phyloP scores from a whole-genome alignment of 2,329 filamentous ascomycete genomes.

The Thielaviopsis musarum region DNA sequence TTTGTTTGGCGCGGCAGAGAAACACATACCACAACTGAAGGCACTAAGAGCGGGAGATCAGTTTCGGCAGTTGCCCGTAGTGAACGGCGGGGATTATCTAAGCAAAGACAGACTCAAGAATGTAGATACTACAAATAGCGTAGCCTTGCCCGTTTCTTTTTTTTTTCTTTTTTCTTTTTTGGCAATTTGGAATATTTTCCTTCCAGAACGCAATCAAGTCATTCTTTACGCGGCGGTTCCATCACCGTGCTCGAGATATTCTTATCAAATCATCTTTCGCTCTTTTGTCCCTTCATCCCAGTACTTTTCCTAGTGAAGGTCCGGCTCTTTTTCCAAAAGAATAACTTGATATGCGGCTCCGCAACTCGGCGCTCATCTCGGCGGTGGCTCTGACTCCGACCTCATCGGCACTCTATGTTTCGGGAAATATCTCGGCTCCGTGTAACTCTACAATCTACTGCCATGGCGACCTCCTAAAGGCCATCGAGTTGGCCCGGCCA shows the following conservation, averaged over 20 bases:
- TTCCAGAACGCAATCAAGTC: background rate
- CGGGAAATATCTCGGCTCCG: conserved; percentile 43
- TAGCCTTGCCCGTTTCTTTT: background rate
- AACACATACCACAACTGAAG: background rate
- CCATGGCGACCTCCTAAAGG: conserved; percentile 43
- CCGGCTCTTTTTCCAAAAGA: background rate
- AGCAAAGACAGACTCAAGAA: background rate
- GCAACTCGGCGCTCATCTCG: background rate
- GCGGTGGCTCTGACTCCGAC: conserved; percentile 9
- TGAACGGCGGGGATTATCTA: background rate
- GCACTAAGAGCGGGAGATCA: background rate
- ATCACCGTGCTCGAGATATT: background rate
- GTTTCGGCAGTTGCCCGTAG: background rate
- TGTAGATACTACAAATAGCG: background rate
- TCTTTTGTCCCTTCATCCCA: background rate
- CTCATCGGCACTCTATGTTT: conserved; percentile 32
- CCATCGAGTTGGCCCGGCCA: conserved; percentile 45
- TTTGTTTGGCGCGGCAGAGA: background rate
- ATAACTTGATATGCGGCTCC: background rate
- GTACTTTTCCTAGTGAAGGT: background rate
- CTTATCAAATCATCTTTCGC: background rate
- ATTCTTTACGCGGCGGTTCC: background rate
- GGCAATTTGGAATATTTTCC: background rate
- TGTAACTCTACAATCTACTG: conserved; percentile 55
- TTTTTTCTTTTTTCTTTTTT: background rate